Base-by-base conservation (phyloP, 441 rosid genomes). In the California macrophylla region DNA sequence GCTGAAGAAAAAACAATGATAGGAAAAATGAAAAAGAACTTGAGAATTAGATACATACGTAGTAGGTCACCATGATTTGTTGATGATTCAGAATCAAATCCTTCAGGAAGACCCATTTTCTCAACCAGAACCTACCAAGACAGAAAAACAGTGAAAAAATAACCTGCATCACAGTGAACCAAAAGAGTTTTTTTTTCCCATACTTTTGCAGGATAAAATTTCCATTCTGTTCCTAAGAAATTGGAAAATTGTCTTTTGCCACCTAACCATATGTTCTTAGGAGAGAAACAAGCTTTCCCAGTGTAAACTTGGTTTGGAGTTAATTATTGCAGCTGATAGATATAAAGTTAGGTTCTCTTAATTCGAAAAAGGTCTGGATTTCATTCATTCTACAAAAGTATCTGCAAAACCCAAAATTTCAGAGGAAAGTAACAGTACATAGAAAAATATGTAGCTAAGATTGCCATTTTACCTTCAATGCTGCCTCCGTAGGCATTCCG, bases 101-200 rank as follows among this genome's bases (percentile, higher is more conserved):
- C 86, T 67, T 81, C 83, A 1, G 95, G 91, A 71, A 84, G 82
- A 67, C 95, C 96, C 98, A 92, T 92, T 78, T 92, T 92, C 83
- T 92, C 96, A 72, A 87, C 96, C 73, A 92, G 75, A 74, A 88
- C 95, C 98, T 92, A 80, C 56, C 67, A 38, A 38, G 45, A 71
- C 40, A 68, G 38, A 30, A 4, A 50, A 29, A 38, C 10, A 5
- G 7, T 7, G 12, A 6, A 1, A 16, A 66, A 40, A 42, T 15
- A 38, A 38, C 45, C 40, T 36, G 7, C 40, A 36, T 36, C 7
- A 36, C 40, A 36, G 1, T 6, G 5, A 36, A 36, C 40, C 40
- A 4, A 36, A 8, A 5, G 7, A 32, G 38, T 32, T 32, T 8
- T 8, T 32, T 32, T 32, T 32, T 2, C 38, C 4, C 12, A 38